Conservation (phyloP, 2,329 filamentous ascomycete species). For the Cercospora sp. region DNA sequence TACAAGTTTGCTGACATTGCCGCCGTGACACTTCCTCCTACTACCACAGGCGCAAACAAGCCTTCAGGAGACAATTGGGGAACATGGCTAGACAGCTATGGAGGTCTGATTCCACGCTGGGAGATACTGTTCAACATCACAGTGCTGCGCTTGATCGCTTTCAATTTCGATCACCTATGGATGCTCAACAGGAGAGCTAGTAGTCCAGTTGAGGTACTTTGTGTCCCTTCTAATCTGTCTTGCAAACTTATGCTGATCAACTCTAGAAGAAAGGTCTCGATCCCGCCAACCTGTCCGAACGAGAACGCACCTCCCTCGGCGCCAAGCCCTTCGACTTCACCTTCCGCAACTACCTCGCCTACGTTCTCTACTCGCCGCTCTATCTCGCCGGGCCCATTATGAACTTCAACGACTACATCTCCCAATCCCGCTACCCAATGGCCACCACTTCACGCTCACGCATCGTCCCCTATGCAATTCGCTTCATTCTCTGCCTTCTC, state of each 20-base stretch:
- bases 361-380: slow-evolving; percentile 85
- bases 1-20: slow-evolving; percentile 71
- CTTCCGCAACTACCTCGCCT: slow-evolving; percentile 86
- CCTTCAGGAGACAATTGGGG: slow-evolving; percentile 55
- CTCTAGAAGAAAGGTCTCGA: slow-evolving; percentile 97
- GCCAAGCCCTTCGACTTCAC: slow-evolving; percentile 70
- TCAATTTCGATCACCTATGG: slow-evolving; percentile 98
- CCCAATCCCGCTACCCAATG: slow-evolving; percentile 73
- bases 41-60: slow-evolving; percentile 43
- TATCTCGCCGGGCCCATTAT: slow-evolving; percentile 92
- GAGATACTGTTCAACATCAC: slow-evolving; percentile 98
- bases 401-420: slow-evolving; percentile 97
- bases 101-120: slow-evolving; percentile 86
- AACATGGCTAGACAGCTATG: slow-evolving; percentile 71
- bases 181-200: slow-evolving; percentile 65
- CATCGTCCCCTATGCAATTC: slow-evolving; percentile 77
- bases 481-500: slow-evolving; percentile 76
- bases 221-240: not conserved
- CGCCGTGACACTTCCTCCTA: slow-evolving; percentile 49
- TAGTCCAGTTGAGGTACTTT: slow-evolving; percentile 73
- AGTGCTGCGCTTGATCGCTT: slow-evolving; percentile 87
- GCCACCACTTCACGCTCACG: slow-evolving; percentile 66
- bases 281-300: slow-evolving; percentile 79
- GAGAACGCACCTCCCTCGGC: slow-evolving; percentile 77
- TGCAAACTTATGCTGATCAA: slow-evolving; percentile 55